These are phyloP conservation scores for Madurella fahalii DNA, from an alignment of 2,329 filamentous ascomycete genomes.

Conservation along the genomic window DNA sequence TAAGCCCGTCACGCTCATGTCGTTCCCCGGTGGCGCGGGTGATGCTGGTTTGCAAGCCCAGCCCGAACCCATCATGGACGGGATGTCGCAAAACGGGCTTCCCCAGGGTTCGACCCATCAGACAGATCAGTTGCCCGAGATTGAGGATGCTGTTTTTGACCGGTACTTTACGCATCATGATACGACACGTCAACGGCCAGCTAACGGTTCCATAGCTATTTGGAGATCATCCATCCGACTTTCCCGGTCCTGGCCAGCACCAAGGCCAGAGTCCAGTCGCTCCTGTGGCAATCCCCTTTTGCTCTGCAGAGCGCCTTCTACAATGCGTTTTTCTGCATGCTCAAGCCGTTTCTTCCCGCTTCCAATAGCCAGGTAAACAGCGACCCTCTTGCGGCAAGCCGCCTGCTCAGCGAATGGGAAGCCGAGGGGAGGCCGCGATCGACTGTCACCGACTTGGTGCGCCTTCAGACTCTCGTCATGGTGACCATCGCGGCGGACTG, in stretches of 20 bases:
- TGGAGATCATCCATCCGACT: conserved; percentile 60
- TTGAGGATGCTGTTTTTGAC: conserved; percentile 45
- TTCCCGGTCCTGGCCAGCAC: conserved; percentile 62
- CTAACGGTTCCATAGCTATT: conserved; percentile 45
- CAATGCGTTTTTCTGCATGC: conserved; percentile 57
- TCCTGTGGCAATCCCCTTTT: conserved; percentile 53
- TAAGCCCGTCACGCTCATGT: conserved; percentile 36
- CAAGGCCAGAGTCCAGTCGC: conserved; percentile 51
- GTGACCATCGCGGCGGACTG: conserved; percentile 64
- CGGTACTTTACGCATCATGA: conserved; percentile 35
- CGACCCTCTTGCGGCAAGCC: conserved; percentile 43
- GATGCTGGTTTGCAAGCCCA: conserved; percentile 16
- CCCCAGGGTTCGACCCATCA: conserved; percentile 30
- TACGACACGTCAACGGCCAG: background rate
- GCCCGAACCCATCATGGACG: conserved; percentile 34
- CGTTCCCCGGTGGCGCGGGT: background rate
- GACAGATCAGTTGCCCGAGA: conserved; percentile 32
- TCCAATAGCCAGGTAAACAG: conserved; percentile 34
- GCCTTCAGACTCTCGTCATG: conserved; percentile 63
- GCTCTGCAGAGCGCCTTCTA: conserved; percentile 60
- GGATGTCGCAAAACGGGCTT: conserved; percentile 19
- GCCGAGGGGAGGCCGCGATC: conserved; percentile 37
- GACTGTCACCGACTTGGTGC: conserved; percentile 47
- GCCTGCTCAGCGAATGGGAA: conserved; percentile 51
- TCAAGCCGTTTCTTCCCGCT: conserved; percentile 46